Conservation (phyloP, 805 yeast genomes). For the Limtongia smithiae region DNA sequence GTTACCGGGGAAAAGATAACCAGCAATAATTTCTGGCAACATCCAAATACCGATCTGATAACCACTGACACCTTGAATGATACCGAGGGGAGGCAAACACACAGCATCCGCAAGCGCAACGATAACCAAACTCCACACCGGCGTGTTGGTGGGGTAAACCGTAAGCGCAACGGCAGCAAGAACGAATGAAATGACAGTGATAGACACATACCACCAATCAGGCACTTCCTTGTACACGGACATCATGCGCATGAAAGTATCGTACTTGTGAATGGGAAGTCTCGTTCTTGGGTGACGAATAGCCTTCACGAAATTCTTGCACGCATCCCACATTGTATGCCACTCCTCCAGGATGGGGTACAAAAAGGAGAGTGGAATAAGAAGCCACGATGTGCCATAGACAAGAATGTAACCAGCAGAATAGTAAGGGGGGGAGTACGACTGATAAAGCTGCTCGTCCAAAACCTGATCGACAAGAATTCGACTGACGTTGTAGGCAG, state of each 20-base stretch:
- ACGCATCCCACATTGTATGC: slow-evolving; percentile 59
- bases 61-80: slow-evolving; percentile 61
- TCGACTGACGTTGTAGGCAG: too few relatives aligned
- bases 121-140: slow-evolving; percentile 61
- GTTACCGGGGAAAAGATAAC: slow-evolving; percentile 58
- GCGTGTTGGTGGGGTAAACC: slow-evolving; percentile 46
- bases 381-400: slow-evolving; percentile 36
- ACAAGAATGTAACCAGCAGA: slow-evolving; percentile 49
- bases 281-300: slow-evolving; percentile 45
- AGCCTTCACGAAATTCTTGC: slow-evolving; percentile 48
- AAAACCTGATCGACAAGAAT: slow-evolving; percentile 37
- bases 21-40: slow-evolving; percentile 58
- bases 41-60: slow-evolving; percentile 57
- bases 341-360: slow-evolving; percentile 58
- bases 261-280: slow-evolving; percentile 51
- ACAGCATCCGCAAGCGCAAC: slow-evolving; percentile 53
- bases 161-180: slow-evolving; percentile 45
- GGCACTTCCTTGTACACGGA: slow-evolving; percentile 56
- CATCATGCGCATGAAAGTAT: slow-evolving; percentile 42
- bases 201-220: slow-evolving; percentile 56
- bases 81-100: slow-evolving; percentile 58
- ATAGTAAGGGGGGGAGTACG: slow-evolving; percentile 31
- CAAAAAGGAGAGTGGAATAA: slow-evolving; percentile 60
- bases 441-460: slow-evolving; percentile 1
- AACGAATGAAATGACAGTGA: slow-evolving; percentile 45